These are phyloP conservation scores for Babesia divergens DNA, from an alignment of 169 alveolate species.

Conservation along the genomic window DNA sequence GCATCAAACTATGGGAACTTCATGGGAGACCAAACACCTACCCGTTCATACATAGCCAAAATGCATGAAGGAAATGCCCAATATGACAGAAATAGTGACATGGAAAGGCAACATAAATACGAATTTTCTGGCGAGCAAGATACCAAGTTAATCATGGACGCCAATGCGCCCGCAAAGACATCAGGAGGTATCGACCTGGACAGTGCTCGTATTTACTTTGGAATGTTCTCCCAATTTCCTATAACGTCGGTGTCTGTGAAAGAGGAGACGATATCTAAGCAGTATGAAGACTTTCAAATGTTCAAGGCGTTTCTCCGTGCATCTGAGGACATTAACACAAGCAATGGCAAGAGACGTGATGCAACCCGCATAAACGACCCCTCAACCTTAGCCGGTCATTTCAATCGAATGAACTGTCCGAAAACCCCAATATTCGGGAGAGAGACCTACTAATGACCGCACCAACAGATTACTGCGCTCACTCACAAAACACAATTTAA, in stretches of 20 bases:
- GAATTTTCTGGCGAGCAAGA: neutral
- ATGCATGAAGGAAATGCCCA: neutral
- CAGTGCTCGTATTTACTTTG: neutral
- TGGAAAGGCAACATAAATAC: neutral
- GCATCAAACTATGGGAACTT: neutral
- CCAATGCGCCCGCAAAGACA: neutral
- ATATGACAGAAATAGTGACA: neutral
- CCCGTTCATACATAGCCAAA: neutral
- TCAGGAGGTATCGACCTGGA: neutral
- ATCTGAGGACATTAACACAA: no score
- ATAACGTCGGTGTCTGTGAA: neutral
- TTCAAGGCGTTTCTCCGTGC: constrained; percentile 11
- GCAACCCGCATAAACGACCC: no score
- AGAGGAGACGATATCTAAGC: neutral
- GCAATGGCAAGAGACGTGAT: no score
- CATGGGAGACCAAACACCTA: no score
- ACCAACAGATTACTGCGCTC: no score
- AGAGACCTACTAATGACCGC: no score
- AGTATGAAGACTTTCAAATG: constrained; percentile 8
- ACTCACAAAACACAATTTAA: no score
- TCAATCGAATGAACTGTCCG: no score
- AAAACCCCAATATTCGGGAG: no score
- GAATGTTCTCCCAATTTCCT: neutral
- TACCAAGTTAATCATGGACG: neutral
- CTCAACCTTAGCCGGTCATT: no score